Base-by-base conservation (phyloP, 2,329 filamentous ascomycete species). In the Hymenoscyphus fructigenus region DNA sequence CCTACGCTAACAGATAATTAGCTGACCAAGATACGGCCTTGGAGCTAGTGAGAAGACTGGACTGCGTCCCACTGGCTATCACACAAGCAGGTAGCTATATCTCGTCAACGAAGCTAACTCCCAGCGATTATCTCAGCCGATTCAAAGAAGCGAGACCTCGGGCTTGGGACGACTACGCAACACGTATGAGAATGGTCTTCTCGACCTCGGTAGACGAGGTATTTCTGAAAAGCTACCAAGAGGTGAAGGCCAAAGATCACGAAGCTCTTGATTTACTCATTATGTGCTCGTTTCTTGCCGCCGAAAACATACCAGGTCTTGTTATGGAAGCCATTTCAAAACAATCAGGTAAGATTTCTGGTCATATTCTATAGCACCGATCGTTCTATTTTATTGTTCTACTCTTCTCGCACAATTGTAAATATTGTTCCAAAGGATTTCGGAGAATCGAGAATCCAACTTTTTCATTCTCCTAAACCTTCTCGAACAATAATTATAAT, bases 191-290 rank as follows among this genome's bases (percentile, higher is more conserved):
- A 32, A n/a, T 57, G 26, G 32, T 57, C 7, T 57, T 57, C 17
- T 57, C 55, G 7, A 57, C 55, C 28, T 57, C 55, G 17, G 55
- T 57, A n/a, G 28, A 57, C 28, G 55, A 57, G 17, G 32, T 57
- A 12, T 36, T 57, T 57, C 17, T 29, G 10, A 57, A 28, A 7
- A n/a, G 28, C 5, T 57, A 57, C 14, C 55, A 57, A 17, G 55
- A 57, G 28, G 28, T 57, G 15, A 57, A 57, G 28, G 55, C 55
- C 15, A 57, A 57, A 29, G 55, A 57, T 15, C 55, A 32, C 28
- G 28, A 57, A 15, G 55, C 55, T 57, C 55, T 57, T n/a, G 55
- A 57, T 32, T 36, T 57, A 32, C 55, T 57, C 10, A 36, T n/a
- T 17, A 10, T 57, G 15, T 57, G 55, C 55, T 32, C 55, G n/a